Evolutionary conservation across 2,329 filamentous ascomycete genomes (phyloP), one percentile per base, ranked within the genome.

Genomic region (Didymella lethalis): DNA sequence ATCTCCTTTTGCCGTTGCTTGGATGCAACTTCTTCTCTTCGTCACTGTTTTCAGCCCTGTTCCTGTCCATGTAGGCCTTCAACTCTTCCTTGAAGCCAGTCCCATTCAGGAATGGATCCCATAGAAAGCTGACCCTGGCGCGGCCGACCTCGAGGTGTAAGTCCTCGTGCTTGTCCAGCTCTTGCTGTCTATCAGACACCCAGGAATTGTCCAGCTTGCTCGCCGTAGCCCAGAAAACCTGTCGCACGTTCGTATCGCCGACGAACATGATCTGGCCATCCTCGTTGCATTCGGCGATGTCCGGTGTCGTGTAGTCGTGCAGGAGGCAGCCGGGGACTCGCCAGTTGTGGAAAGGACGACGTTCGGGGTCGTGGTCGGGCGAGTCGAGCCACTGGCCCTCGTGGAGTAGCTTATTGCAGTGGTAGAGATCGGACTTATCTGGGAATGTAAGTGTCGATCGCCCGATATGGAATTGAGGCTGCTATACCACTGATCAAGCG

Each of bases 51-150:
- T 38, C 54, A 10, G 29, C 63, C 20, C 63, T 61, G 18, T 63
- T 59, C 28, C 56, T 50, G 3, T 48, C 49, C 62, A 66, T 45
- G 62, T 79, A 82, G 2, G 68, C 67, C 28, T 72, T 67, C 41
- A 86, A 64, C 47, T 83, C 78, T 14, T 75, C 67, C 25, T 78
- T 68, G 28, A 84, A 66, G 8, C 66, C 65, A 0, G 81, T 80
- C 28, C 82, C 80, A 69, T 89, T 85, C 25, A 89, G 77, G 75
- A 79, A 88, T 0, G 87, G 87, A 71, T 90, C 86, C 85, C 86
- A 89, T 11, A 87, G 71, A 62, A 87, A 88, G 46, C 84, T 77
- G 26, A 88, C 64, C 28, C 70, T 78, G 2, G 85, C 78, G n/a
- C 78, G 79, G 14, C 77, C 76, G 1, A 78, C 78, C 6, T 75